These are phyloP conservation scores for Solanum gracilifrons DNA, from an alignment of 257 asterid genomes.

Conservation along the genomic window DNA sequence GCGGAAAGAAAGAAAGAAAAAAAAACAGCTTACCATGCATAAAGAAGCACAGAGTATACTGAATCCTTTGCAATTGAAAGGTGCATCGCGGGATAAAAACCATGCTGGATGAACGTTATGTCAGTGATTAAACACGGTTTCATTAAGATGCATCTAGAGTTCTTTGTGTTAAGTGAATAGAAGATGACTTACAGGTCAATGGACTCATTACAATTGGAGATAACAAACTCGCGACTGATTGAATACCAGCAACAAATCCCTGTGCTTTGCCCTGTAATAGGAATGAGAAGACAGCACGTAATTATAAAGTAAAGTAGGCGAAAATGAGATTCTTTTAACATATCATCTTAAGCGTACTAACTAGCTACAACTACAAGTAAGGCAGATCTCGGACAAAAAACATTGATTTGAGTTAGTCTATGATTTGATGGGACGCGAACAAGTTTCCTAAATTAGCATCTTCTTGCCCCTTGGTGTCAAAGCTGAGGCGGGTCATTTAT, in stretches of 20 bases:
- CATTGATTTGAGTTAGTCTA: background rate
- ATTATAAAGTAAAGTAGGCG: background rate
- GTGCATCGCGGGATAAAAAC: conserved; percentile 76
- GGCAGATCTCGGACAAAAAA: background rate
- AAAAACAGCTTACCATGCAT: conserved; percentile 44
- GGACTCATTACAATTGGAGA: conserved; percentile 84
- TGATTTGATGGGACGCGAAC: background rate
- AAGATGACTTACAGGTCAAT: conserved; percentile 55
- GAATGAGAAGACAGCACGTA: background rate
- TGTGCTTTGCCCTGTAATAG: conserved; percentile 74
- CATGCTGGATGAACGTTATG: conserved; percentile 45
- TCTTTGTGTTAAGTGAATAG: background rate
- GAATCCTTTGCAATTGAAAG: conserved; percentile 91
- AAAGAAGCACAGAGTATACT: conserved; percentile 73
- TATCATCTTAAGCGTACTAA: background rate
- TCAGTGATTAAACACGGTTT: background rate
- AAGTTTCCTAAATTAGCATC: background rate
- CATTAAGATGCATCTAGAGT: background rate
- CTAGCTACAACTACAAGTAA: background rate
- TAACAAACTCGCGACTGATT: conserved; percentile 63
- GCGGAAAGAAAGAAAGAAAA: background rate
- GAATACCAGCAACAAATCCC: conserved; percentile 79
- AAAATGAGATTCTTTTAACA: background rate
- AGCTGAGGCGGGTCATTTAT: background rate
- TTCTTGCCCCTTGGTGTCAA: background rate